Evolutionary conservation across 352 stramenopile species (phyloP).

Genomic region (Globisporangium cylindrosporum): DNA sequence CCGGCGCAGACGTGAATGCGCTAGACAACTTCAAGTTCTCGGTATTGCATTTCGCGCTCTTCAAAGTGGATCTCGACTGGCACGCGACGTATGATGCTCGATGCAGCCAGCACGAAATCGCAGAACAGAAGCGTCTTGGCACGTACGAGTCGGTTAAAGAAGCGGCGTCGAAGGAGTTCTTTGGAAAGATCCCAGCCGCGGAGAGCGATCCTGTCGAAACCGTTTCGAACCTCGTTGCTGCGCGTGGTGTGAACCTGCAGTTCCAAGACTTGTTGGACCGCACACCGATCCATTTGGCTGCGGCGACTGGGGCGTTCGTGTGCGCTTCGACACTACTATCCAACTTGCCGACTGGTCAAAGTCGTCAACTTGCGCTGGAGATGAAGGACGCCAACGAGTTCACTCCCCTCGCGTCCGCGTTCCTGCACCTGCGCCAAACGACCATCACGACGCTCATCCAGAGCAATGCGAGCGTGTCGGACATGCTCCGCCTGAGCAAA

Average conservation of each 20-base stretch:
- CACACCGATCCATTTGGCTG: conserved; percentile 57
- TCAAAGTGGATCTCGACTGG: conserved; percentile 71
- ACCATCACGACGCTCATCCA: conserved; percentile 75
- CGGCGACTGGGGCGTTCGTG: conserved; percentile 65
- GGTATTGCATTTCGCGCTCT: conserved; percentile 56
- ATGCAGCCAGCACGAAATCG: conserved; percentile 36
- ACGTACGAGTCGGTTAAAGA: conserved; percentile 48
- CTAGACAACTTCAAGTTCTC: conserved; percentile 54
- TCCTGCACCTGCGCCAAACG: conserved; percentile 53
- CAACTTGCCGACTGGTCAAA: neutral
- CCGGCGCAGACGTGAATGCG: conserved; percentile 45
- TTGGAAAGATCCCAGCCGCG: conserved; percentile 32
- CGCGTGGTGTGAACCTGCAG: conserved; percentile 35
- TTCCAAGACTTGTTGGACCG: conserved; percentile 42
- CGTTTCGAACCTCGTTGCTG: conserved; percentile 58
- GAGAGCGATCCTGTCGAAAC: conserved; percentile 71
- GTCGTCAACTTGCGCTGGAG: conserved; percentile 11
- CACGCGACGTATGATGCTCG: conserved; percentile 45
- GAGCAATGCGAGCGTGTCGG: conserved; percentile 48
- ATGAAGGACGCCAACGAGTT: conserved; percentile 30
- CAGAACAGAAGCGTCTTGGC: conserved; percentile 22
- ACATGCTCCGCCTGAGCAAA: conserved; percentile 40
- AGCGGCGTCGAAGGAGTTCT: conserved; percentile 30
- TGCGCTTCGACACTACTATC: conserved; percentile 55
- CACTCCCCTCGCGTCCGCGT: conserved; percentile 52